Evolutionary conservation across 495 filamentous ascomycete species (phyloP), one percentile per base, ranked within the genome.

Genomic region (Aspergillus cristatus): DNA sequence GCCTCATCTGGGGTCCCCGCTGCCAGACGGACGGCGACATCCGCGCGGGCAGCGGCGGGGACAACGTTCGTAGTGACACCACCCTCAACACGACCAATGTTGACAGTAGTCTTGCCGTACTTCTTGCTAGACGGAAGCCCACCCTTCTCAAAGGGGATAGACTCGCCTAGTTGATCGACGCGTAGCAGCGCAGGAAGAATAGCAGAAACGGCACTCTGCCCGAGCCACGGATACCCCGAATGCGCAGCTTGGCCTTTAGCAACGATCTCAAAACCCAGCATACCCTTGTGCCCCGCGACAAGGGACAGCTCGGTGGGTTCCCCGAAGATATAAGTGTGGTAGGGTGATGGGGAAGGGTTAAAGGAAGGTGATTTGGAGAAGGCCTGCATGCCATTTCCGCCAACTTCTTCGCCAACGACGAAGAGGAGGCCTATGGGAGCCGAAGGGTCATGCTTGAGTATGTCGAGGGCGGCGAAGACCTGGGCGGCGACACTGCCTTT

Each of bases 11-110:
- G 70, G 2, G 76, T 74, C 0, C 84, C 86, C 14, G 70, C 74
- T 0, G 90, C 90, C 35, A 97, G 71, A 8, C 90, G 72, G 0
- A 88, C 68, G 1, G 79, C 68, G 26, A 94, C 59, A 24, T 59
- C 50, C 7, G 87, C 90, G 15, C 49, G 45, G 2, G 90, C 90
- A 22, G 65, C 47, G 39, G 80, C 76, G 1, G 90, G 78, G 29
- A 97, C 84, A 6, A 97, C 88, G 51, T 97, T 97, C 0, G 70
- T 70, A 3, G 90, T 91, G 0, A 95, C 86, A 1, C 90, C 90
- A 10, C 85, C 90, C 6, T 76, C 70, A 2, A 96, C 65, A 12
- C 55, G 45, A 0, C 90, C 90, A 28, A 97, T 72, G 48, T 97
- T 97, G 32, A 95, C 55, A 0, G 91, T 97, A 3, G 84, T 89